Base-by-base conservation (phyloP, 345 rosid genomes). In the Syzygium oleosum region DNA sequence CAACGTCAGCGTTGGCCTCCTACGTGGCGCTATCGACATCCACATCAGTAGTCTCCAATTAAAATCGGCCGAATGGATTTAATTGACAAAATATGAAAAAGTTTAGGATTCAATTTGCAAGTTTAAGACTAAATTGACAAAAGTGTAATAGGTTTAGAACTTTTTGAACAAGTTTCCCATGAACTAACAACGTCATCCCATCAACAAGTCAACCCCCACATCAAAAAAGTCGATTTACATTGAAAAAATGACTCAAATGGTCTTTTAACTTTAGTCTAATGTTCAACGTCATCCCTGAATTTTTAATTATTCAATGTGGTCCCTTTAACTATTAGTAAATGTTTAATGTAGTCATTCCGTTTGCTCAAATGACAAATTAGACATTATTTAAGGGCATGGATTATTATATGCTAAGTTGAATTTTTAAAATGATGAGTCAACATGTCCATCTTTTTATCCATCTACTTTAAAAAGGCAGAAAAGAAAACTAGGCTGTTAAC, bases 251-350 rank as follows among this genome's bases (percentile, higher is more conserved):
- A 31, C 1, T 1, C 0, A 65, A 65, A 16, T 31, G 12, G 3
- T 16, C 12, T 2, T 65, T 65, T 4, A 68, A 31, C 5, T 65
- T 65, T 65, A 16, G 7, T 7, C 5, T 0, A n/a, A 0, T 12
- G 0, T 65, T 0, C 1, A 68, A 9, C 0, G 0, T 68, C 1
- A 0, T 9, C 1, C 1, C 0, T 31, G 4, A 34, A 17, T 4
- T 68, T 10, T 34, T 68, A 9, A 17, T 34, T 17, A 3, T 34
- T 73, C 21, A 19, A 19, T 73, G 5, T 73, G 1, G 3, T 19
- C 49, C 12, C 1, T 9, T 9, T 1, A 73, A 9, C 9, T 68
- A 17, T 68, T 17, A 5, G 1, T 34, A 34, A n/a, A 68, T 15
- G 10, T 38, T 34, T 7, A 73, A 34, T 19, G 4, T 73, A 38